Evolutionary conservation across 1,284 basidiomycete species (phyloP), one percentile per base, ranked within the genome.

Genomic region (Athelia psychrophila): DNA sequence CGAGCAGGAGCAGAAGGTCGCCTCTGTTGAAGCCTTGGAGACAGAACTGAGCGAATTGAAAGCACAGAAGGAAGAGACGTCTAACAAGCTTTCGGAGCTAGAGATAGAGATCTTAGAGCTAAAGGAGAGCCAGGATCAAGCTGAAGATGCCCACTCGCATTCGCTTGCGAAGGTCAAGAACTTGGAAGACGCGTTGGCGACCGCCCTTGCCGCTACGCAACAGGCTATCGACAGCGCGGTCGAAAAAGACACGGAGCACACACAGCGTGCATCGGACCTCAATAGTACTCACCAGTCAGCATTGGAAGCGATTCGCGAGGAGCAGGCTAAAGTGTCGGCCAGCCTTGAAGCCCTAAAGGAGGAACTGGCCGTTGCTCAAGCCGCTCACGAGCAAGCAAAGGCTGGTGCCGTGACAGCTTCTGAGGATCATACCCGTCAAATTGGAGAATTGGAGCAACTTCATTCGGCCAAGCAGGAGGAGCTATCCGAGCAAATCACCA

Each of bases 71-170:
- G 88, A 90, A 57, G 91, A 93, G 58, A 81, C 75, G 48, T 82
- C 86, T 45, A 79, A 74, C 60, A 91, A 86, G 64, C 75, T 95
- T 13, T 88, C 86, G 1, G 85, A 90, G 56, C 76, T 93, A 13
- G 88, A 94, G 69, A 72, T 89, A 45, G 86, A 92, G 62, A 77
- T 92, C 33, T 72, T 93, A 50, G 91, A 93, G 68, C 66, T 88
- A 53, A 88, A 81, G 64, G 88, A 90, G 60, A 74, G 74, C 22
- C 80, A 85, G 56, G 89, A 93, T 56, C 73, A 74, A 32, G 72
- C 74, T 3, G 83, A 85, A 56, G 87, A 88, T 51, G 78, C 79
- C 42, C 78, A 77, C 48, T 72, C 70, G 42, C 71, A 74, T 57
- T 66, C 75, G 9, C 60, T 77, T 44, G 64, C 67, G n/a, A 77